Percentiles rank a stretch among this genome's conserved stretches.
phyloP scores from a whole-genome alignment of 2,329 filamentous ascomycete genomes.

The Metarhizium brunneum region DNA sequence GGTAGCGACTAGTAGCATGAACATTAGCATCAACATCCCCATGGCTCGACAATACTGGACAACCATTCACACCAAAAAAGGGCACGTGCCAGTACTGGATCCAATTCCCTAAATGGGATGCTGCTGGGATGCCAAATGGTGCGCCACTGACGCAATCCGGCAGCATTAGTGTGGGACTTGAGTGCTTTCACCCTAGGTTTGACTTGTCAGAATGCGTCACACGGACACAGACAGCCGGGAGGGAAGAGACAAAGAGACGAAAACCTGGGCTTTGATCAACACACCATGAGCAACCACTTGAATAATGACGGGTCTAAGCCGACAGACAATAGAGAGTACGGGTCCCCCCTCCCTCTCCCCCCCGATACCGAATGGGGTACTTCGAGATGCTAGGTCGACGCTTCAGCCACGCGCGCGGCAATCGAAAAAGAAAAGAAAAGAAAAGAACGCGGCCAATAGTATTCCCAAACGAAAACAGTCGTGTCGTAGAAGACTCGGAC shows the following conservation, averaged over 20 bases:
- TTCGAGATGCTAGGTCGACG: too few species aligned
- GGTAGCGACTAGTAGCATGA: too few species aligned
- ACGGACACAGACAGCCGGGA: not conserved
- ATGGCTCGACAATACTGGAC: not conserved
- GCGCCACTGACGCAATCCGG: conserved; percentile 17
- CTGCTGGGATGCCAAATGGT: conserved; percentile 19
- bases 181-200: not conserved
- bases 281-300: too few species aligned
- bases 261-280: too few species aligned
- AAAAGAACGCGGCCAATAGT: too few species aligned
- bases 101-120: conserved; percentile 19
- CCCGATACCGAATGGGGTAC: too few species aligned
- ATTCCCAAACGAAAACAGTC: not conserved
- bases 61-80: not conserved
- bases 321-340: too few species aligned
- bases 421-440: too few species aligned
- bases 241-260: not conserved
- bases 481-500: not conserved
- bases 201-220: not conserved
- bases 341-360: too few species aligned
- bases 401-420: too few species aligned
- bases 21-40: not conserved
- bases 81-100: conserved; percentile 15
- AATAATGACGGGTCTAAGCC: too few species aligned
- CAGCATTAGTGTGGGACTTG: not conserved